Base-by-base conservation (phyloP, 129 eudicot species). In the Pseudognaphalium luteoalbum region DNA sequence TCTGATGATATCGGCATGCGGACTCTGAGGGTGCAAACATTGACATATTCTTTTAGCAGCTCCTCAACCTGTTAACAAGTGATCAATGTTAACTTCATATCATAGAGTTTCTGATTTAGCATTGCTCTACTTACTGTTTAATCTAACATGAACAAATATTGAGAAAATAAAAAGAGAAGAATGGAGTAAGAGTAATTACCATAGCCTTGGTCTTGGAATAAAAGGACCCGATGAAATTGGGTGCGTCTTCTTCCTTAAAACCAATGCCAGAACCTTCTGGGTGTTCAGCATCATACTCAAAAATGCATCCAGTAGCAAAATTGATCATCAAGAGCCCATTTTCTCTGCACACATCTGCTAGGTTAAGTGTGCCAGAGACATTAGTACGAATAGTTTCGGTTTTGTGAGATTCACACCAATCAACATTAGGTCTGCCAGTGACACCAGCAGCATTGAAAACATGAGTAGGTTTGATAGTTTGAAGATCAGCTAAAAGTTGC, bases 371-470 rank as follows among this genome's bases (percentile, higher is more conserved):
- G 59, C 98, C 98, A 5, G 84, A 81, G 54, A 94, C 98, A 91
- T 94, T 94, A 44, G 93, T 77, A 4, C 97, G 88, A 56, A 94
- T 91, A 1, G 98, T 94, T 73, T 94, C 98, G 0, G 97, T 72
- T 70, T 87, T 94, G 75, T 94, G 98, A 29, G 87, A 75, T 68
- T 94, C 98, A 80, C 98, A 94, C 98, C 98, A 94, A 78, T 94
- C 98, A 47, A 94, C 98, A 87, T 94, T 94, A 15, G 98, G 98
- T 75, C 97, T 84, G 14, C 98, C 98, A 56, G 98, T 94, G 54
- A 94, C 96, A 66, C 97, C 98, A 58, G 98, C 98, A 87, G 98
- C 96, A 84, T 94, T 94, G 54, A 91, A 91, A 68, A 94, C 98
- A 86, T 91, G 98, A 28, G 93, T 94, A 10, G 98, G 98, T 58